These are phyloP conservation scores for Aurifilum marmelostoma DNA, from an alignment of 2,329 filamentous ascomycete genomes.

Conservation along the genomic window DNA sequence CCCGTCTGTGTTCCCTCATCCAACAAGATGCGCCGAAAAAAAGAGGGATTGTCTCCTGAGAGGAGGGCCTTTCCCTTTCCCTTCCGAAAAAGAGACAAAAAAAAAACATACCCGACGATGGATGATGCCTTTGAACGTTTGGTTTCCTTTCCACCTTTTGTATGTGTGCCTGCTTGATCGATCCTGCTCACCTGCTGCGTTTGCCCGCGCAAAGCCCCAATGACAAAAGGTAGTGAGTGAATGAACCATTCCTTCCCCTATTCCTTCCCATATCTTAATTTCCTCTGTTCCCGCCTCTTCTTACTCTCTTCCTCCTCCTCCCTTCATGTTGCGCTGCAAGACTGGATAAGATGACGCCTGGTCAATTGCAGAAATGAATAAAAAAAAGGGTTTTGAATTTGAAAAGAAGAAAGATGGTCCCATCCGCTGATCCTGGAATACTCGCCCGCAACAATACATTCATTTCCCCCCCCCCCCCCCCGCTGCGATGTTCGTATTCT, in stretches of 20 bases:
- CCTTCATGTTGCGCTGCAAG: constrained; percentile 9
- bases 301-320: background rate
- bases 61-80: background rate
- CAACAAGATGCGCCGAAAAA: background rate
- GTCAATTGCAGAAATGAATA: constrained; percentile 4
- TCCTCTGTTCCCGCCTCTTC: background rate
- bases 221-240: too few species aligned
- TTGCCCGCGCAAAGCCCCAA: constrained; percentile 11
- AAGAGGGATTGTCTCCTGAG: background rate
- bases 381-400: constrained; percentile 1
- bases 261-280: background rate
- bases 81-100: background rate
- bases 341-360: constrained; percentile 16
- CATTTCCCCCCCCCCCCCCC: too few species aligned
- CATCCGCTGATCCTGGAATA: constrained; percentile 16
- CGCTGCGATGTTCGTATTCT: background rate
- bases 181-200: constrained; percentile 4
- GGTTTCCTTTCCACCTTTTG: too few species aligned
- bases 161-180: constrained; percentile 16
- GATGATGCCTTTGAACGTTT: constrained; percentile 26
- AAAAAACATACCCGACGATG: too few species aligned
- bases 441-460: constrained; percentile 12
- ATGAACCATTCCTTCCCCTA: background rate
- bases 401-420: background rate
- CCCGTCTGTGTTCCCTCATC: background rate